These are phyloP conservation scores for Ochromonas danica DNA, from an alignment of 108 stramenopile species.

Conservation along the genomic window DNA sequence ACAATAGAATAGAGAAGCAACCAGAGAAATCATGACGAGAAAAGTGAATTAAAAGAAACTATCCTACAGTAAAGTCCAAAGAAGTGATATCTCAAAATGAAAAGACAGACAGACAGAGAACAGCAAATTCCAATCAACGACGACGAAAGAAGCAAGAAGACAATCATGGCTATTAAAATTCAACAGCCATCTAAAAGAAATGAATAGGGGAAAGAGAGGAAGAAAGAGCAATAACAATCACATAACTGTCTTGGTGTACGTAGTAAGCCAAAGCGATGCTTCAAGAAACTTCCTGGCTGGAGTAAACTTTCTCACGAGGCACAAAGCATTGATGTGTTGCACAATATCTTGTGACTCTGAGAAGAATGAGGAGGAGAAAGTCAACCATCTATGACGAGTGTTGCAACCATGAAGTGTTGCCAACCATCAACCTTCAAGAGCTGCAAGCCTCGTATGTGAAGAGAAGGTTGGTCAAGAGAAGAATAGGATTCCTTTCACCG, in stretches of 20 bases:
- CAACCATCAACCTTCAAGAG: slow-evolving; percentile 10
- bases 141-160: slow-evolving; percentile 15
- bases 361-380: no score
- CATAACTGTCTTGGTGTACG: no score
- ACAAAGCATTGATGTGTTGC: slow-evolving; percentile 16
- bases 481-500: slow-evolving; percentile 15
- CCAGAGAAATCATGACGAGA: slow-evolving; percentile 15
- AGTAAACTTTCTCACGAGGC: slow-evolving; percentile 15
- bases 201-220: slow-evolving; percentile 15
- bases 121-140: slow-evolving; percentile 16
- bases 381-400: slow-evolving; percentile 15
- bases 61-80: slow-evolving; percentile 8
- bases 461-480: slow-evolving; percentile 15
- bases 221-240: no score
- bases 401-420: slow-evolving; percentile 15
- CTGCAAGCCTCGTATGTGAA: slow-evolving; percentile 14
- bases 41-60: slow-evolving; percentile 10
- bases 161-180: slow-evolving; percentile 17
- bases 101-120: no score
- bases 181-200: slow-evolving; percentile 16
- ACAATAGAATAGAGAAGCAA: slow-evolving; percentile 17
- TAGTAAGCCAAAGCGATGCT: slow-evolving; percentile 13
- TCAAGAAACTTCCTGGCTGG: slow-evolving; percentile 14
- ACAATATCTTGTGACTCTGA: no score
- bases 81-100: slow-evolving; percentile 17